Evolutionary conservation across 2,329 filamentous ascomycete species (phyloP), one percentile per base, ranked within the genome.

Genomic region (Aspergillus sergii): DNA sequence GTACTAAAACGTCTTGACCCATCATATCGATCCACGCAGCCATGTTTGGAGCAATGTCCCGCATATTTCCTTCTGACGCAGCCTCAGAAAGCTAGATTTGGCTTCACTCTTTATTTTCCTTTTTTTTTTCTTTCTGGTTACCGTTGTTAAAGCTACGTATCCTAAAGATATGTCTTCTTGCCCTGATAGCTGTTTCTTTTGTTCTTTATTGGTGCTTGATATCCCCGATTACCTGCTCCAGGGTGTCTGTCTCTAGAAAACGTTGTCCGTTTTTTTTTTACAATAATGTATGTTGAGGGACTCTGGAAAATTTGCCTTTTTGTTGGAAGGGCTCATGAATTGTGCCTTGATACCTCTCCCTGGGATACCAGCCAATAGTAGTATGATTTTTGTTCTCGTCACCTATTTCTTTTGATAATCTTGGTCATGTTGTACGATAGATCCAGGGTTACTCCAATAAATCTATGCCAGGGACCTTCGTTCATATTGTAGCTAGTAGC

Each of bases 81-180:
- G 64, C 62, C 64, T 71, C 62, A 66, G 68, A 67, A 63, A 70
- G 61, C 60, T 69, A 68, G 65, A 69, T 57, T 58, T 41, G 8
- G 16, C 16, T 9, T 41, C 32, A 11, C 19, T 10, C 19, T 19
- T 8, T 39, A 9, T 41, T 41, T n/a, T 9, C 6, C 19, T n/a
- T 41, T 10, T 7, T 8, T 12, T 59, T 56, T 41, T 54, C 10
- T 55, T 36, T 55, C 36, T 66, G n/a, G 12, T 56, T 45, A 32
- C 41, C 36, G 7, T 50, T 57, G 46, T n/a, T 32, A 36, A 54
- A 26, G 16, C 30, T 59, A 28, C 50, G 34, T 55, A 23, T 30
- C 14, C 28, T n/a, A 12, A 39, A 50, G 28, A 30, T 45, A 30
- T 59, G 55, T 8, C 16, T 55, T 21, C 2, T 57, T 55, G 43